Conservation (phyloP, 2,329 filamentous ascomycete genomes). For the Epichloe aotearoae region DNA sequence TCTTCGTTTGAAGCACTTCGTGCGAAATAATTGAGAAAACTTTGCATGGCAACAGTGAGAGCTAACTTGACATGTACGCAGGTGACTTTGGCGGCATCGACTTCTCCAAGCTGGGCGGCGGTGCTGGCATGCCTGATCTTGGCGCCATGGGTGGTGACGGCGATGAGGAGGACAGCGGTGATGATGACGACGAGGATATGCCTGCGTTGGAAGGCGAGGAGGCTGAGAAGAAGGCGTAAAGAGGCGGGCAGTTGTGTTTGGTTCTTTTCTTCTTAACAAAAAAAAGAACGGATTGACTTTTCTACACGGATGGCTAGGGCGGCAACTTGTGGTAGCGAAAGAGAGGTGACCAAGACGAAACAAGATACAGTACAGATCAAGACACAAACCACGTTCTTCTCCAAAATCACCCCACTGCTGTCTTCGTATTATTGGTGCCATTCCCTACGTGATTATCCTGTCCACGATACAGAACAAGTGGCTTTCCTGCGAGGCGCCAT, state of each 20-base stretch:
- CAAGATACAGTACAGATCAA: background rate
- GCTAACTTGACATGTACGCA: constrained; percentile 1
- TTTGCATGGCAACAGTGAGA: background rate
- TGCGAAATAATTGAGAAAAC: background rate
- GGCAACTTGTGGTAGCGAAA: background rate
- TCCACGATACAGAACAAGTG: no score
- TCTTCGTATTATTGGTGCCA: background rate
- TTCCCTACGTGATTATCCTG: background rate
- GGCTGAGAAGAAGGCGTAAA: constrained; percentile 26
- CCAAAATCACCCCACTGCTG: background rate
- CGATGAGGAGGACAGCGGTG: constrained; percentile 34
- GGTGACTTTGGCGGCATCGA: constrained; percentile 79
- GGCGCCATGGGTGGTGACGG: constrained; percentile 34
- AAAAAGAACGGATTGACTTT: background rate
- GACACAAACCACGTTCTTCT: background rate
- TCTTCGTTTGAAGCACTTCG: background rate
- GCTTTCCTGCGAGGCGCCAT: background rate
- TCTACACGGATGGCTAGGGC: background rate
- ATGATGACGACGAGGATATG: constrained; percentile 66
- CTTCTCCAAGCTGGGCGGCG: constrained; percentile 77
- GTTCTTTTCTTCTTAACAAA: background rate
- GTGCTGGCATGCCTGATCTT: constrained; percentile 17
- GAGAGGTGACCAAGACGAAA: background rate
- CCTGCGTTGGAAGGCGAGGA: constrained; percentile 52
- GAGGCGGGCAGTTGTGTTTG: background rate